A percentile compares a stretch with the other conserved stretches of the same genome.
These are phyloP conservation scores for Podaxis pistillaris DNA, from an alignment of 768 basidiomycete genomes.

Conservation along the genomic window DNA sequence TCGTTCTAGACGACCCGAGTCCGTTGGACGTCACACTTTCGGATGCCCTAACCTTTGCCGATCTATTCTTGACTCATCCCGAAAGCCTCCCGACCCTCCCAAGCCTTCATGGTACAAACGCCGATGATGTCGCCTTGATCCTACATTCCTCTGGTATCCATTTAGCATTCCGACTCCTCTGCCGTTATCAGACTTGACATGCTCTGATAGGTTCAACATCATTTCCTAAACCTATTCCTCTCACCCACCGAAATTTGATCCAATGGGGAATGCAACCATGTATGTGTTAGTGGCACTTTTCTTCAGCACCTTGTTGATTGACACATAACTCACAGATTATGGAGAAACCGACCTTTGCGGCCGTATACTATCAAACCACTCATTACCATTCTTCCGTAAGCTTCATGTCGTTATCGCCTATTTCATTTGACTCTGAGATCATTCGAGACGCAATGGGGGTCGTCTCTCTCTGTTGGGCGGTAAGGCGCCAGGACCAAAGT, in stretches of 20 bases:
- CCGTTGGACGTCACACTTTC: not conserved
- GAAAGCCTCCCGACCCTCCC: not conserved
- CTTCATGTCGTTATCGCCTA: not conserved
- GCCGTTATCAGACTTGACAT: not conserved
- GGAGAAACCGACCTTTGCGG: slow-evolving; percentile 26
- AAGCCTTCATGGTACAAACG: not conserved
- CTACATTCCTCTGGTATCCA: slow-evolving; percentile 25
- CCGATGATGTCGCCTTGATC: slow-evolving; percentile 12
- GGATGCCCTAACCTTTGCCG: slow-evolving; percentile 7
- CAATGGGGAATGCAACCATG: slow-evolving; percentile 20
- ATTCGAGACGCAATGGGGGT: slow-evolving; percentile 21
- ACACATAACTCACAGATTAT: slow-evolving; percentile 16
- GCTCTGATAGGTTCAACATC: slow-evolving; percentile 22
- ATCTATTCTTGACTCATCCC: not conserved
- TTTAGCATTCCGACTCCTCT: not conserved
- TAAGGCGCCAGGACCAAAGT: slow-evolving; percentile 2
- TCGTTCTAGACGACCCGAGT: not conserved
- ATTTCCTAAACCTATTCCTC: slow-evolving; percentile 24
- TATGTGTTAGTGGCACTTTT: not conserved
- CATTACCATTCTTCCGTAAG: slow-evolving; percentile 23
- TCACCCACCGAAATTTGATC: slow-evolving; percentile 16
- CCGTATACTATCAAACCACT: slow-evolving; percentile 19
- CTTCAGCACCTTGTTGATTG: not conserved
- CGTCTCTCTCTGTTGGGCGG: slow-evolving; percentile 19
- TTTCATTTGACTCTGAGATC: not conserved